A percentile compares a stretch with the other conserved stretches of the same genome.
These are phyloP conservation scores for Penicillium paneum DNA, from an alignment of 2,329 filamentous ascomycete species.

Conservation along the genomic window DNA sequence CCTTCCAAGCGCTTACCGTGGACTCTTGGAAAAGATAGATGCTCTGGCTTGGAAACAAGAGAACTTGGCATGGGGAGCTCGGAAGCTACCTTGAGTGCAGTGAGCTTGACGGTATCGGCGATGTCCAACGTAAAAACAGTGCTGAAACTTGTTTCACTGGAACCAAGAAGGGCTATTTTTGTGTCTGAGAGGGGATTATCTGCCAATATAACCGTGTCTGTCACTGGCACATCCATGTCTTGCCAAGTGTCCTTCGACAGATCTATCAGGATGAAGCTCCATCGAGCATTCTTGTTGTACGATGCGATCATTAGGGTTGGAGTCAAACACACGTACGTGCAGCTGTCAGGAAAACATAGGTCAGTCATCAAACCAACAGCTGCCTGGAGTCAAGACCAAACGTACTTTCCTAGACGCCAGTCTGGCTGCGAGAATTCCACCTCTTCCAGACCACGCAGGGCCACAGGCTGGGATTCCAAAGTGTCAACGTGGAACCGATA, in stretches of 20 bases:
- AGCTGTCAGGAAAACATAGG: neutral
- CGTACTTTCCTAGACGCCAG: slow-evolving; percentile 26
- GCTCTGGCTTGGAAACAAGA: slow-evolving; percentile 26
- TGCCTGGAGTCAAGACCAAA: neutral
- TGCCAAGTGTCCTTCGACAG: neutral
- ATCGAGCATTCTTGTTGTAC: slow-evolving; percentile 4
- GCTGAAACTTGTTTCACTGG: slow-evolving; percentile 1
- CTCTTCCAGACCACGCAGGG: slow-evolving; percentile 40
- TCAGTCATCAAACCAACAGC: neutral
- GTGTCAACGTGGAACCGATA: slow-evolving; percentile 33
- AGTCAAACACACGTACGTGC: slow-evolving; percentile 3
- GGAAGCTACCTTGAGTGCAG: neutral
- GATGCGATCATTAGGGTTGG: slow-evolving; percentile 1
- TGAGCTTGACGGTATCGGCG: neutral
- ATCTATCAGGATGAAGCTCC: slow-evolving; percentile 6
- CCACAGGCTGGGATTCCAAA: slow-evolving; percentile 29
- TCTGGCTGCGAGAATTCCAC: slow-evolving; percentile 29
- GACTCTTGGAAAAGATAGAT: slow-evolving; percentile 33
- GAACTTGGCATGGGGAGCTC: slow-evolving; percentile 2
- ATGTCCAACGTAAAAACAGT: slow-evolving; percentile 1
- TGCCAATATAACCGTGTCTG: slow-evolving; percentile 1
- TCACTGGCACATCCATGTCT: slow-evolving; percentile 2
- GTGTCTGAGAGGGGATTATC: neutral
- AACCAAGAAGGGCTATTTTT: slow-evolving; percentile 3
- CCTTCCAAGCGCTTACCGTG: slow-evolving; percentile 22